Conservation (phyloP, 2,329 filamentous ascomycete genomes). For the Ceratocystis destructans region DNA sequence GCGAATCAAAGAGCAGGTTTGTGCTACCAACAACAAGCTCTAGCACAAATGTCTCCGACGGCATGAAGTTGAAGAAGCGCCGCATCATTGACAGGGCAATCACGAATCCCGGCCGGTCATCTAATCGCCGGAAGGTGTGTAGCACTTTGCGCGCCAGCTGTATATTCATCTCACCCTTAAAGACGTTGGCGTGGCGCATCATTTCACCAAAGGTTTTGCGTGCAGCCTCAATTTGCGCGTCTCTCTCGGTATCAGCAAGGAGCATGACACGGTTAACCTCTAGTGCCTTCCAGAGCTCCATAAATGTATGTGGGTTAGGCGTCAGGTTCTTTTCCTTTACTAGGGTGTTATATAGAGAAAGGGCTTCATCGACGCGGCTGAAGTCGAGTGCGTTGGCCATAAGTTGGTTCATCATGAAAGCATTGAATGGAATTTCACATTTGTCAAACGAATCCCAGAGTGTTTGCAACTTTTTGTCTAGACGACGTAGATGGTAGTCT, state of each 20-base stretch:
- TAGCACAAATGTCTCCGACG: slow-evolving; percentile 34
- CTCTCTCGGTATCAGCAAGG: slow-evolving; percentile 24
- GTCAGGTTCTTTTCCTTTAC: slow-evolving; percentile 35
- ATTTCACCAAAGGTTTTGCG: slow-evolving; percentile 36
- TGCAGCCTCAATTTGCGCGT: slow-evolving; percentile 26
- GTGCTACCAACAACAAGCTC: slow-evolving; percentile 35
- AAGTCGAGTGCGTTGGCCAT: slow-evolving; percentile 52
- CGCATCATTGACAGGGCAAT: slow-evolving; percentile 34
- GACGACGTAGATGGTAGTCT: slow-evolving; percentile 51
- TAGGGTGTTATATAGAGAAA: slow-evolving; percentile 42
- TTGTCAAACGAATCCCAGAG: slow-evolving; percentile 49
- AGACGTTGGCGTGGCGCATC: slow-evolving; percentile 35
- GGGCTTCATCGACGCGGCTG: slow-evolving; percentile 40
- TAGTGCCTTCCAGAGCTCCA: slow-evolving; percentile 50
- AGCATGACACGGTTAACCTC: slow-evolving; percentile 35
- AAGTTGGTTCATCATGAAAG: slow-evolving; percentile 68
- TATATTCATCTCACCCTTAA: slow-evolving; percentile 30
- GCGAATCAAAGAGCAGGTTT: slow-evolving; percentile 32
- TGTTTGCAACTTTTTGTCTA: slow-evolving; percentile 42
- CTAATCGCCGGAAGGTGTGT: slow-evolving; percentile 36
- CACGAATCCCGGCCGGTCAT: slow-evolving; percentile 33
- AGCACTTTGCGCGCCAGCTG: slow-evolving; percentile 37
- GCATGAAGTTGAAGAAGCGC: slow-evolving; percentile 32
- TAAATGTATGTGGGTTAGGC: slow-evolving; percentile 56
- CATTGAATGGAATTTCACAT: slow-evolving; percentile 52